These are phyloP conservation scores for Termitomyces sp. DNA, from an alignment of 768 basidiomycete species.

Conservation along the genomic window DNA sequence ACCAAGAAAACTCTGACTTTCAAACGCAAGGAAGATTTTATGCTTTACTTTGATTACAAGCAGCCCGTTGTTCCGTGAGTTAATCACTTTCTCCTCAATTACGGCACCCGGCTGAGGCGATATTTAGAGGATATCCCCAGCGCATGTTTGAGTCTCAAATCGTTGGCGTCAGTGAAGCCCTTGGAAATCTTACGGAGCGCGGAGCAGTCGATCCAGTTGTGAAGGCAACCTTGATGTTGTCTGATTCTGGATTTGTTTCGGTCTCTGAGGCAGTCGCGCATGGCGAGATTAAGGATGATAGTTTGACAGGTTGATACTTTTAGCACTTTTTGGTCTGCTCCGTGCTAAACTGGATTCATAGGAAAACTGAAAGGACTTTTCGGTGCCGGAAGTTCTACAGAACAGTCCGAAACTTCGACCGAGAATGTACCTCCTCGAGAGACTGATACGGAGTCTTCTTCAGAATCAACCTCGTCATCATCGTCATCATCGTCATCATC, in stretches of 20 bases:
- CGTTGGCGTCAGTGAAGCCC: slow-evolving; percentile 68
- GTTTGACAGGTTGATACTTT: slow-evolving; percentile 56
- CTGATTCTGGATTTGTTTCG: slow-evolving; percentile 84
- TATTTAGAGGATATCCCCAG: slow-evolving; percentile 62
- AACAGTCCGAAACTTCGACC: slow-evolving; percentile 37
- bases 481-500: slow-evolving; percentile 30
- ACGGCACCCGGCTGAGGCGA: slow-evolving; percentile 4
- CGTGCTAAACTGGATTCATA: slow-evolving; percentile 24
- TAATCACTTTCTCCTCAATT: not conserved
- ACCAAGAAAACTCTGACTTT: slow-evolving; percentile 86
- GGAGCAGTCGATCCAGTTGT: slow-evolving; percentile 82
- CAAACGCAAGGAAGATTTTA: slow-evolving; percentile 82
- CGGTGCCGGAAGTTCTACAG: slow-evolving; percentile 52
- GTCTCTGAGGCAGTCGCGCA: slow-evolving; percentile 77
- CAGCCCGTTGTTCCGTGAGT: slow-evolving; percentile 59
- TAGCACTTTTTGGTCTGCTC: not conserved
- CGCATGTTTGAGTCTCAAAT: slow-evolving; percentile 76
- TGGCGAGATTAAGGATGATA: slow-evolving; percentile 82
- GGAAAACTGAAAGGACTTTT: slow-evolving; percentile 91
- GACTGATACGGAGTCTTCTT: slow-evolving; percentile 30
- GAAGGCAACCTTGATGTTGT: slow-evolving; percentile 80
- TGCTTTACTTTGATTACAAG: slow-evolving; percentile 78
- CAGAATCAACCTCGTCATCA: slow-evolving; percentile 26
- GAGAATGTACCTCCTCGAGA: slow-evolving; percentile 46
- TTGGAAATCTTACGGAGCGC: slow-evolving; percentile 80